Conservation (phyloP, 129 eudicot genomes). For the Apium graveolens region DNA sequence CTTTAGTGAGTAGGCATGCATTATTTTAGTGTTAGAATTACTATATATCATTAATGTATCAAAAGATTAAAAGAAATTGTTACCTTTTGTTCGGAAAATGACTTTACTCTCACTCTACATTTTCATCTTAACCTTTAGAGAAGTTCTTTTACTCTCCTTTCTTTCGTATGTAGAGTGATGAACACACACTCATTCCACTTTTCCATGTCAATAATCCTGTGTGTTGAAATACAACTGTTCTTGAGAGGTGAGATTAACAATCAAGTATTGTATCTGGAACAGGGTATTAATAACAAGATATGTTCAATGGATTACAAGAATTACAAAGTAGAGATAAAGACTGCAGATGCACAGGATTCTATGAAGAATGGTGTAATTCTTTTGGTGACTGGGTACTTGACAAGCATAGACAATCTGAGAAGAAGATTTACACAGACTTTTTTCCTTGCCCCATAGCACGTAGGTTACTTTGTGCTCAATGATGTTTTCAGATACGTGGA, state of each 20-base stretch:
- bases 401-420: slow-evolving; percentile 37
- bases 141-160: neutral
- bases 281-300: slow-evolving; percentile 64
- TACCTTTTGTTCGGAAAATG: neutral
- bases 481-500: slow-evolving; percentile 58
- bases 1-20: neutral
- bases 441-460: slow-evolving; percentile 71
- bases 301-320: slow-evolving; percentile 54
- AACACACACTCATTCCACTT: neutral
- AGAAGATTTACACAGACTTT: slow-evolving; percentile 57
- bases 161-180: neutral
- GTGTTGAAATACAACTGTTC: neutral
- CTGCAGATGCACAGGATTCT: slow-evolving; percentile 65
- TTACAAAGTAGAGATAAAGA: slow-evolving; percentile 39
- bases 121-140: neutral
- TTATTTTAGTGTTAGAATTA: neutral
- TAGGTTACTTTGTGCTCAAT: slow-evolving; percentile 66
- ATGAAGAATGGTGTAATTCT: slow-evolving; percentile 56
- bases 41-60: neutral
- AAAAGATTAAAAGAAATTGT: neutral
- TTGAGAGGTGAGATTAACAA: slow-evolving; percentile 3
- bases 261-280: slow-evolving; percentile 19
- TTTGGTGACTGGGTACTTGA: slow-evolving; percentile 53
- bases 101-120: neutral
- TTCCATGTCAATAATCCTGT: neutral